Evolutionary conservation across 306 rosid species (phyloP).

Genomic region (Cucumis hystrix): DNA sequence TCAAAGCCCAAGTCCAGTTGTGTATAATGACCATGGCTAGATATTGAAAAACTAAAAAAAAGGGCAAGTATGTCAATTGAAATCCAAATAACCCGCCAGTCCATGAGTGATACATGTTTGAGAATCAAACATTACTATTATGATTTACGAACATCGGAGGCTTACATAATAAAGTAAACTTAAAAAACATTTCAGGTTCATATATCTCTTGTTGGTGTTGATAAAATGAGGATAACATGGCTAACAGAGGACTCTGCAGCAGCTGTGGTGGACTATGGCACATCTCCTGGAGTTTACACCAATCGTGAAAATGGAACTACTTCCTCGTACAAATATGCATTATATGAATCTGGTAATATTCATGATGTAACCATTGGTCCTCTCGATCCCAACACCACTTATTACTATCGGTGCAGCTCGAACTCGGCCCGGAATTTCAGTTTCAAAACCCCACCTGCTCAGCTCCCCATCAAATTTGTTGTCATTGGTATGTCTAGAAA

Average conservation of each 20-base stretch:
- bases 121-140: no score
- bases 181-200: constrained; percentile 43
- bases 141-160: background rate
- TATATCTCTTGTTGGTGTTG: constrained; percentile 53
- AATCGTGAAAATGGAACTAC: constrained; percentile 29
- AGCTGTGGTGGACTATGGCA: constrained; percentile 35
- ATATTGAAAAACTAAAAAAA: background rate
- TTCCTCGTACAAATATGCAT: constrained; percentile 15
- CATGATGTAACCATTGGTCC: constrained; percentile 66
- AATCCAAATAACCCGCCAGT: background rate
- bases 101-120: no score
- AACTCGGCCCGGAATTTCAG: constrained; percentile 20
- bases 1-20: background rate
- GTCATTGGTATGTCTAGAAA: constrained; percentile 26
- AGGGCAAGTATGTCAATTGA: background rate
- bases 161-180: background rate
- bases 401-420: constrained; percentile 53
- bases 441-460: constrained; percentile 56
- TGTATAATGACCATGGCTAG: background rate
- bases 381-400: constrained; percentile 30
- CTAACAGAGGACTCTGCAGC: constrained; percentile 26
- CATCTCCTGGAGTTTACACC: constrained; percentile 25
- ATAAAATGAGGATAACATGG: constrained; percentile 70
- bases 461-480: constrained; percentile 58
- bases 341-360: constrained; percentile 43